These are phyloP conservation scores for Apiospora malaysiana DNA, from an alignment of 2,329 filamentous ascomycete species.

Conservation along the genomic window DNA sequence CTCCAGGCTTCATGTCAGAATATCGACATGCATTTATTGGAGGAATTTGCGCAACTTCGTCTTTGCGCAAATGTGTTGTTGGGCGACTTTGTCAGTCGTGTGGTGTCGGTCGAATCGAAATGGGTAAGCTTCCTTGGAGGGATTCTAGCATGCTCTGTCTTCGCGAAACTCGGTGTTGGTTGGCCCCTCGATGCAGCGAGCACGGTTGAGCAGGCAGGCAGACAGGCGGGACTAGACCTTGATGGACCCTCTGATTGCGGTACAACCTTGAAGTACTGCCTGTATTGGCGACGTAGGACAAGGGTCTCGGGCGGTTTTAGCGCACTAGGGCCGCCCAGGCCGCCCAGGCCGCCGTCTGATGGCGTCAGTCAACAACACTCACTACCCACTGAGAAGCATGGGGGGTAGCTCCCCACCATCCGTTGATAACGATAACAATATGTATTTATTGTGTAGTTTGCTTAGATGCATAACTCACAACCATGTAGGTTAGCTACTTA, in stretches of 20 bases:
- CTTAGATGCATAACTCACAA: background rate
- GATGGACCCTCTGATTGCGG: background rate
- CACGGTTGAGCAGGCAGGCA: background rate
- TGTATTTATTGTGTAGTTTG: background rate
- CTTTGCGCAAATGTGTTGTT: background rate
- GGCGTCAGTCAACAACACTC: background rate
- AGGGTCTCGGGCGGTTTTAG: background rate
- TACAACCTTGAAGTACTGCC: background rate
- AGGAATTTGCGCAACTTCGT: slow-evolving; percentile 8
- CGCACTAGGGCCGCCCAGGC: background rate
- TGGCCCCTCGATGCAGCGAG: slow-evolving; percentile 6
- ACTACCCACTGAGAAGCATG: background rate
- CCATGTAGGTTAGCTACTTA: too few relatives aligned
- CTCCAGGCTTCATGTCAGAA: slow-evolving; percentile 18
- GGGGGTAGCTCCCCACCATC: slow-evolving; percentile 10
- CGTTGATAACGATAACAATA: background rate
- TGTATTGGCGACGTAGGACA: background rate
- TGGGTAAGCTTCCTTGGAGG: background rate
- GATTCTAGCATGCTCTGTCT: slow-evolving; percentile 16
- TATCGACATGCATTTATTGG: slow-evolving; percentile 2
- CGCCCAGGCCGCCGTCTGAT: background rate
- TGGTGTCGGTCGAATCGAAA: background rate
- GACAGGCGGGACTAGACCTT: background rate
- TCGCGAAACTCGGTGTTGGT: slow-evolving; percentile 12
- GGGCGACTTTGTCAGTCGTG: background rate